Conservation (phyloP, 495 filamentous ascomycete genomes). For the Hypoxylon crocopeplum region DNA sequence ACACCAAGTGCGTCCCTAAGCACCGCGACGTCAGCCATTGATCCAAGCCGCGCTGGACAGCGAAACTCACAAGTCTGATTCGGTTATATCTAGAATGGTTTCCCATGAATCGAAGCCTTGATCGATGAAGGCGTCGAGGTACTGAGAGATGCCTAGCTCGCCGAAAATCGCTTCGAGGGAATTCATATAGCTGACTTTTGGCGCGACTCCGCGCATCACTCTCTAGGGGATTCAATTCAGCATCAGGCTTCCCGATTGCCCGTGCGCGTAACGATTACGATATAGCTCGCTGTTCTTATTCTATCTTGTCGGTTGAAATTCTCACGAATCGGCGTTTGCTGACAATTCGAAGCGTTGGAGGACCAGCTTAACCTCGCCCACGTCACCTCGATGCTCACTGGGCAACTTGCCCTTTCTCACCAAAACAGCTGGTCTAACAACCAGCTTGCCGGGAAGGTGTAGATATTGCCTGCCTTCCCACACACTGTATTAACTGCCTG, state of each 20-base stretch:
- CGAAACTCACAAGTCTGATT: slow-evolving; percentile 72
- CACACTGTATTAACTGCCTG: slow-evolving; percentile 5
- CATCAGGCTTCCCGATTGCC: slow-evolving; percentile 20
- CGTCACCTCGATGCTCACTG: slow-evolving; percentile 17
- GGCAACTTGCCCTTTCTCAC: slow-evolving; percentile 18
- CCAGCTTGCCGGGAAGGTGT: slow-evolving; percentile 23
- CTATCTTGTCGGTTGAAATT: slow-evolving; percentile 1
- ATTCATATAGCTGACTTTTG: slow-evolving; percentile 44
- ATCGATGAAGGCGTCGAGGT: slow-evolving; percentile 70
- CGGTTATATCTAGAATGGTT: slow-evolving; percentile 78
- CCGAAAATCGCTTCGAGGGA: slow-evolving; percentile 64
- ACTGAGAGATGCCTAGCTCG: slow-evolving; percentile 76
- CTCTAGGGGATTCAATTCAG: slow-evolving; percentile 23
- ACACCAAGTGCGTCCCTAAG: slow-evolving; percentile 70
- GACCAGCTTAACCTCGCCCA: slow-evolving; percentile 9
- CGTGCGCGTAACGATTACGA: slow-evolving; percentile 11
- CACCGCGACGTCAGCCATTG: slow-evolving; percentile 23
- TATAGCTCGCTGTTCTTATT: not conserved
- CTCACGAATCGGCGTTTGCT: slow-evolving; percentile 9
- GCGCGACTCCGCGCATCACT: slow-evolving; percentile 38
- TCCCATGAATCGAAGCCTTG: slow-evolving; percentile 86
- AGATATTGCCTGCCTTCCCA: slow-evolving; percentile 13
- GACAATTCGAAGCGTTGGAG: not conserved
- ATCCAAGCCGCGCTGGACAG: not conserved
- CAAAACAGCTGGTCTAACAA: slow-evolving; percentile 40